Percentiles rank a stretch among this genome's conserved stretches.
These are phyloP conservation scores for Ganoderma multipileum DNA, from an alignment of 1,284 basidiomycete genomes.

Conservation along the genomic window DNA sequence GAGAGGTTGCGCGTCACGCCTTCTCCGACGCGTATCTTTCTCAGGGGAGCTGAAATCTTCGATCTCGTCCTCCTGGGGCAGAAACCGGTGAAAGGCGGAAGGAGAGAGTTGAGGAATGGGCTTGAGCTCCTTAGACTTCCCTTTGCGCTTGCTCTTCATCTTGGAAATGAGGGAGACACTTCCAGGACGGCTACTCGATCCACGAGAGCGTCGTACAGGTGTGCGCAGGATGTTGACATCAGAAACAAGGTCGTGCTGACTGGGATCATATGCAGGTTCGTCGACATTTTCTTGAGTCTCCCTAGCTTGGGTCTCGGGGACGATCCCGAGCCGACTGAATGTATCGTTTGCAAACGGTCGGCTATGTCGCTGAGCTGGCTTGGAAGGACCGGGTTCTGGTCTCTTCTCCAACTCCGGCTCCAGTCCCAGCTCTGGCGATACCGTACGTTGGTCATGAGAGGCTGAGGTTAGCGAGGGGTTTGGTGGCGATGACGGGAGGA, in stretches of 20 bases:
- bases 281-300: neutral
- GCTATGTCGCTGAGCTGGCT: slow-evolving; percentile 2
- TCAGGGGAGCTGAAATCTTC: slow-evolving; percentile 38
- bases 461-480: neutral
- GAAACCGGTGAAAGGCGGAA: slow-evolving; percentile 31
- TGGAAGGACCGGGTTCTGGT: slow-evolving; percentile 13
- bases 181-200: neutral
- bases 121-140: slow-evolving; percentile 20
- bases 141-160: slow-evolving; percentile 24
- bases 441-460: neutral
- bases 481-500: neutral
- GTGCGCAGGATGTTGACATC: slow-evolving; percentile 15
- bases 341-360: slow-evolving; percentile 26
- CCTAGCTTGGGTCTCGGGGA: slow-evolving; percentile 28
- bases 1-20: neutral
- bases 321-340: slow-evolving; percentile 31
- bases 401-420: neutral
- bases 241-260: slow-evolving; percentile 3
- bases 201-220: slow-evolving; percentile 8
- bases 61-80: slow-evolving; percentile 29
- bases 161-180: slow-evolving; percentile 22
- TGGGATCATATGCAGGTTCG: slow-evolving; percentile 2
- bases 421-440: neutral
- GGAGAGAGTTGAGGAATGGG: slow-evolving; percentile 30
- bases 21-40: slow-evolving; percentile 15